Conservation (phyloP, 2,329 filamentous ascomycete species). For the Trichophyton rubrum region DNA sequence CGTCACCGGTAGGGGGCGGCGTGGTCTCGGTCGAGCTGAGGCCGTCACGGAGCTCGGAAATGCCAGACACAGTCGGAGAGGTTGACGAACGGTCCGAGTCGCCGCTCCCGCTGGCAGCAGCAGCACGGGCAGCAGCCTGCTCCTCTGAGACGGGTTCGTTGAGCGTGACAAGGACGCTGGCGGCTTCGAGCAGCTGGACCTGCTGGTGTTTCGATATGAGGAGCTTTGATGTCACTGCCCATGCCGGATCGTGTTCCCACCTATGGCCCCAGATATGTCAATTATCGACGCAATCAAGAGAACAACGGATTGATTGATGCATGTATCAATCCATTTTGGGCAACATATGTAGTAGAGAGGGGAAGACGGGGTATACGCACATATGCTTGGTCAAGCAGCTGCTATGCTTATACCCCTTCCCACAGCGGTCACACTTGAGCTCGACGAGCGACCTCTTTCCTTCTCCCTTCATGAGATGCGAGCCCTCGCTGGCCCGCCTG, state of each 20-base stretch:
- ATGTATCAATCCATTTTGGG: too few species aligned
- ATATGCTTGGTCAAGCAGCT: constrained; percentile 99
- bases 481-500: constrained; percentile 69
- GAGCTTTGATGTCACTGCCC: constrained; percentile 92
- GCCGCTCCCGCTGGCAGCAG: constrained; percentile 44
- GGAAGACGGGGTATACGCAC: constrained; percentile 56
- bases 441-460: constrained; percentile 68
- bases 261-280: constrained; percentile 41
- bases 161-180: constrained; percentile 92
- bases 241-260: constrained; percentile 98
- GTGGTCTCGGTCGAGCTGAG: constrained; percentile 86
- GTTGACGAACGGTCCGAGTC: constrained; percentile 70
- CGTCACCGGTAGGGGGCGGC: constrained; percentile 66
- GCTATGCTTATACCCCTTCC: constrained; percentile 99
- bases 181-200: constrained; percentile 91
- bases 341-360: constrained; percentile 9
- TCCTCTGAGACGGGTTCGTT: constrained; percentile 55
- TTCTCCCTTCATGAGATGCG: constrained; percentile 67
- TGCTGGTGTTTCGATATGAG: constrained; percentile 99
- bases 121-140: constrained; percentile 49
- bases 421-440: constrained; percentile 92
- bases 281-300: constrained; percentile 5
- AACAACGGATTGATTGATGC: too few species aligned
- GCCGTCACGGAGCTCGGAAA: constrained; percentile 59
- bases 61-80: constrained; percentile 69